A percentile compares a stretch with the other conserved stretches of the same genome.
phyloP scores from a whole-genome alignment of 2,329 filamentous ascomycete genomes.

The Nemania diffusa region DNA sequence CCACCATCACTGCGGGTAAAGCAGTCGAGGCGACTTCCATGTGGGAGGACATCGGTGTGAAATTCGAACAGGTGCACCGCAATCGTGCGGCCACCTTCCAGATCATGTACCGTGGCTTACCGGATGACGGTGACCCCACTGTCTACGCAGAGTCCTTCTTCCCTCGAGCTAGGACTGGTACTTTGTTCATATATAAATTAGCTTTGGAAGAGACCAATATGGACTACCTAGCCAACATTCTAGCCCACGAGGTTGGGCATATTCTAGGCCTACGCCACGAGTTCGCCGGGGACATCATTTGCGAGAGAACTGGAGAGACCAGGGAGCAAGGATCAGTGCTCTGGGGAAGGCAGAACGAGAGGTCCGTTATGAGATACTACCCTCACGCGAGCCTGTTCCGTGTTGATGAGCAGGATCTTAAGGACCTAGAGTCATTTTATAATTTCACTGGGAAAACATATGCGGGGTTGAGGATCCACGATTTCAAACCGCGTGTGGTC shows the following conservation, averaged over 20 bases:
- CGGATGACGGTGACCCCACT: not conserved
- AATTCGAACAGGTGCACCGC: not conserved
- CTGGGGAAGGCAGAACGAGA: not conserved
- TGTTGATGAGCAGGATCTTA: not conserved
- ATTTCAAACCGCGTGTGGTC: not conserved
- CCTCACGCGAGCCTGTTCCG: too few relatives aligned
- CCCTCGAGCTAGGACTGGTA: not conserved
- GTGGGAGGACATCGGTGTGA: not conserved
- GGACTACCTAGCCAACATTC: not conserved
- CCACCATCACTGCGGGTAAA: not conserved
- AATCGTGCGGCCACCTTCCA: not conserved
- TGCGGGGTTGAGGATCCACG: not conserved
- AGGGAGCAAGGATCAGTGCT: not conserved
- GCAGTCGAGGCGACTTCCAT: not conserved
- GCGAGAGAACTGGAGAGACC: too few relatives aligned
- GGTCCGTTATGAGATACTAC: constrained; percentile 6
- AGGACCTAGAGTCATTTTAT: not conserved
- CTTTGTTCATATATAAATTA: not conserved
- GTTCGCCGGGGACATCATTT: not conserved
- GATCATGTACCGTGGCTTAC: not conserved
- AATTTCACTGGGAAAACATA: not conserved
- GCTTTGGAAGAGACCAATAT: not conserved
- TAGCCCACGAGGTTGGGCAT: not conserved
- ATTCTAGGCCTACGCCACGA: constrained; percentile 6
- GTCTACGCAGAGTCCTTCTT: constrained; percentile 2